Evolutionary conservation across 441 rosid genomes (phyloP).

Genomic region (Populus hybrid): DNA sequence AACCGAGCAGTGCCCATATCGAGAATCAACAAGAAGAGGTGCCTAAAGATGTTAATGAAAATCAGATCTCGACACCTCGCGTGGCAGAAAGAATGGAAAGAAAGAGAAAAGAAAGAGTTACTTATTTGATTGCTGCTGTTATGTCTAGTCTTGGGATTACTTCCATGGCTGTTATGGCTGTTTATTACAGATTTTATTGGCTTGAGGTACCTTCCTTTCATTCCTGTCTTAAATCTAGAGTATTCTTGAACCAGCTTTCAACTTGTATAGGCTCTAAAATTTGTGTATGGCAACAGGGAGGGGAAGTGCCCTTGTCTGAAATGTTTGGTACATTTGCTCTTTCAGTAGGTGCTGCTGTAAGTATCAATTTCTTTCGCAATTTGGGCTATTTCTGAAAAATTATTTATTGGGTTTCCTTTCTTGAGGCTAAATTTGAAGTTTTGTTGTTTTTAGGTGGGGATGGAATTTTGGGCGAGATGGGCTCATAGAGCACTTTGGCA

Average conservation of each 20-base stretch:
- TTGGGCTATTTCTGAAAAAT: not conserved
- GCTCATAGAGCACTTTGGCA: constrained; percentile 97
- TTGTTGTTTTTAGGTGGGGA: constrained; percentile 64
- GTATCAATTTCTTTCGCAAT: constrained; percentile 19
- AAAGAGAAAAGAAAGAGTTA: constrained; percentile 79
- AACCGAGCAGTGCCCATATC: constrained; percentile 21
- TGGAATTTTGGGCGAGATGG: constrained; percentile 99
- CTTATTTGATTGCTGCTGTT: constrained; percentile 79
- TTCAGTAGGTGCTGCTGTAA: constrained; percentile 93
- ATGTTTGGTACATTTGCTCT: constrained; percentile 94
- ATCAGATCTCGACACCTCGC: constrained; percentile 46
- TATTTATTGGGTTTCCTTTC: not conserved
- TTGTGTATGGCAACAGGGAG: constrained; percentile 45
- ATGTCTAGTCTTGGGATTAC: constrained; percentile 91
- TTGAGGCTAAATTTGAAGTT: not conserved
- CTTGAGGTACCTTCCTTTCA: constrained; percentile 60
- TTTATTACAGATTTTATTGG: constrained; percentile 90
- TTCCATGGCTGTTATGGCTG: constrained; percentile 92
- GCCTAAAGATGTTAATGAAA: constrained; percentile 21
- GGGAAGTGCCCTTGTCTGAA: constrained; percentile 67
- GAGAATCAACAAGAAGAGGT: constrained; percentile 21
- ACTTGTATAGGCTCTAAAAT: constrained; percentile 8
- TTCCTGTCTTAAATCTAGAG: not conserved
- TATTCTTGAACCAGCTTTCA: not conserved
- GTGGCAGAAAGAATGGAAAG: constrained; percentile 61